Evolutionary conservation across 139 green algal genomes (phyloP).

Genomic region (Tetradesmus obliquus): DNA sequence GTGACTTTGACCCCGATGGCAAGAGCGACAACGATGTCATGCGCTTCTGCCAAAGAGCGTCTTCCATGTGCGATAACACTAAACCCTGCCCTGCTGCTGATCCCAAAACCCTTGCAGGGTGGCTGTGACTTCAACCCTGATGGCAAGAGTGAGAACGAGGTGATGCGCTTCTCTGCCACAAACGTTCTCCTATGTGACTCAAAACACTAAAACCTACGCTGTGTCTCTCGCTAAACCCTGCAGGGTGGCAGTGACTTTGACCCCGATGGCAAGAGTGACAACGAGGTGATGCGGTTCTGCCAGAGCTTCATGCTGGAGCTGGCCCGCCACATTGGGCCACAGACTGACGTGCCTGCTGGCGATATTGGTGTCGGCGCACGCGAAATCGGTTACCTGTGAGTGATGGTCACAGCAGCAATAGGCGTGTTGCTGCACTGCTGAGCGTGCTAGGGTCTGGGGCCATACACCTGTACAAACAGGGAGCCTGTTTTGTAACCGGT

Average conservation of each 20-base stretch:
- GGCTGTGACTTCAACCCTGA: too few relatives aligned
- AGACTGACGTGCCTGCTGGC: conserved; percentile 84
- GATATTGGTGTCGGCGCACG: conserved; percentile 84
- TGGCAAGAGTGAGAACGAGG: too few relatives aligned
- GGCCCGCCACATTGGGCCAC: conserved; percentile 60
- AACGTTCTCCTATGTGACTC: too few relatives aligned
- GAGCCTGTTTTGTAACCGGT: too few relatives aligned
- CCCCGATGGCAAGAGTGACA: conserved; percentile 76
- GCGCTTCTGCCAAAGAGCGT: conserved; percentile 72
- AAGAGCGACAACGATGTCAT: conserved; percentile 74
- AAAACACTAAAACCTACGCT: too few relatives aligned
- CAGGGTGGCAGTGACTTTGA: conserved; percentile 89
- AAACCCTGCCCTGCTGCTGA: too few relatives aligned
- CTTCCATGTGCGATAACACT: too few relatives aligned
- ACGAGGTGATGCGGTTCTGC: conserved; percentile 79
- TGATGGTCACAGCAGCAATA: not conserved
- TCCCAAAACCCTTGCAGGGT: too few relatives aligned
- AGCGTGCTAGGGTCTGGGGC: not conserved
- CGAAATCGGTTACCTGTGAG: conserved; percentile 38
- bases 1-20: conserved; percentile 84
- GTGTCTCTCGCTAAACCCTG: too few relatives aligned
- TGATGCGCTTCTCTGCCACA: too few relatives aligned
- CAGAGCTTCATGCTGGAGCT: conserved; percentile 89
- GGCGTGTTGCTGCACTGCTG: not conserved
- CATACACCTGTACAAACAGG: not conserved